Conservation (phyloP, 176 grass and related monocot genomes). For the Saccharum spontaneum region DNA sequence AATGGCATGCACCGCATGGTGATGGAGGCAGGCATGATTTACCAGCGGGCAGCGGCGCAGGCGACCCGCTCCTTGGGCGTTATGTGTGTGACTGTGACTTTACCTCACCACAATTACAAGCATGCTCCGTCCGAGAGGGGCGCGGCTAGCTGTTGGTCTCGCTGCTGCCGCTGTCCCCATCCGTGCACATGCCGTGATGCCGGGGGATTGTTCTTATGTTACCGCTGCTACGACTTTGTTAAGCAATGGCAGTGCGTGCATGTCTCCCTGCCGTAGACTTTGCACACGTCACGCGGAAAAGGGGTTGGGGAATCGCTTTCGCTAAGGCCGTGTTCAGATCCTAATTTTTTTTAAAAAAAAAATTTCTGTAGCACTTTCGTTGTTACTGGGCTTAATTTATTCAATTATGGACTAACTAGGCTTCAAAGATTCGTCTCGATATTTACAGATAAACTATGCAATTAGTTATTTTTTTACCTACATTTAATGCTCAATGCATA, state of each 20-base stretch:
- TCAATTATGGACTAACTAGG: too few relatives aligned
- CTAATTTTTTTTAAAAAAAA: too few relatives aligned
- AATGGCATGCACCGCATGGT: not conserved
- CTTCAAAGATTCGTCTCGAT: too few relatives aligned
- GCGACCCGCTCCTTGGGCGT: constrained; percentile 51
- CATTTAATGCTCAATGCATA: too few relatives aligned
- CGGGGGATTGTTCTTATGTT: constrained; percentile 14
- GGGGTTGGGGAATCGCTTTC: constrained; percentile 16
- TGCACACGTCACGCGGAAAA: constrained; percentile 19
- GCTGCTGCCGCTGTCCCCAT: constrained; percentile 48
- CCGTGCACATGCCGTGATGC: constrained; percentile 50
- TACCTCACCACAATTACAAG: constrained; percentile 15
- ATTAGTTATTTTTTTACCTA: too few relatives aligned
- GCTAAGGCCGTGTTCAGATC: not conserved
- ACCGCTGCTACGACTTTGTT: constrained; percentile 7
- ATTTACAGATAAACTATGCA: too few relatives aligned
- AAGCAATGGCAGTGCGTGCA: constrained; percentile 24
- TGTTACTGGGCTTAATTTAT: too few relatives aligned
- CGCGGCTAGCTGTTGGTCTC: not conserved
- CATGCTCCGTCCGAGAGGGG: not conserved
- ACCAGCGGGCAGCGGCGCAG: constrained; percentile 35
- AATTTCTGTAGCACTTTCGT: too few relatives aligned
- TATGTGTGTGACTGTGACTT: constrained; percentile 30
- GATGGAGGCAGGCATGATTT: constrained; percentile 8
- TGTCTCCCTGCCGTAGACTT: constrained; percentile 10